Evolutionary conservation across 2,329 filamentous ascomycete species (phyloP).

Genomic region (Plectosphaerella plurivora): DNA sequence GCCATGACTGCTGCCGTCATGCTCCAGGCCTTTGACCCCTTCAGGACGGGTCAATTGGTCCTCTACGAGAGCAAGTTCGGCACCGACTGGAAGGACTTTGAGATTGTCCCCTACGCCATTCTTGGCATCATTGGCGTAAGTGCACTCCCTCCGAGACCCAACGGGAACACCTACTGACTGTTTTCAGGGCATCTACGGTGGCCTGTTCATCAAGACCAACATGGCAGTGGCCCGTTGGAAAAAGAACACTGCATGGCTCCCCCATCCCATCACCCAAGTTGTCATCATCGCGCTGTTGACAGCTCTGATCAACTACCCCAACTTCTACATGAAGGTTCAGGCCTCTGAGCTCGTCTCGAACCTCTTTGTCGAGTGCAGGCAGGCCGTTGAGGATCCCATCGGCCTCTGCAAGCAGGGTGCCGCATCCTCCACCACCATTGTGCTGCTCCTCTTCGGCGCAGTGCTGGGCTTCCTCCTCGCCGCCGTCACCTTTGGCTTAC

Average conservation of each 20-base stretch:
- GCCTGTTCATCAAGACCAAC: slow-evolving; percentile 91
- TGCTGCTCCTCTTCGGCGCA: slow-evolving; percentile 77
- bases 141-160: slow-evolving; percentile 1
- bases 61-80: slow-evolving; percentile 94
- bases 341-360: slow-evolving; percentile 86
- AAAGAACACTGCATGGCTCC: slow-evolving; percentile 59
- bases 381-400: slow-evolving; percentile 78
- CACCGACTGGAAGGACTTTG: slow-evolving; percentile 89
- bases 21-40: slow-evolving; percentile 88
- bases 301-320: slow-evolving; percentile 88
- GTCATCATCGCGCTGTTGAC: slow-evolving; percentile 74
- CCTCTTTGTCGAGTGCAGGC: slow-evolving; percentile 86
- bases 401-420: slow-evolving; percentile 86
- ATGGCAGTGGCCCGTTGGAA: slow-evolving; percentile 83
- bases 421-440: slow-evolving; percentile 75
- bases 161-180: slow-evolving; percentile 8
- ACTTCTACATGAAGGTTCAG: slow-evolving; percentile 93
- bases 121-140: slow-evolving; percentile 75
- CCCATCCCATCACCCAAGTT: slow-evolving; percentile 76
- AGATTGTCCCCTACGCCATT: slow-evolving; percentile 81
- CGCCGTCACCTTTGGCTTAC: slow-evolving; percentile 84
- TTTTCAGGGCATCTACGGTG: slow-evolving; percentile 76
- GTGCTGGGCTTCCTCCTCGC: slow-evolving; percentile 81
- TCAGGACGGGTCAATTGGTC: slow-evolving; percentile 91
- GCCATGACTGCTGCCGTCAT: slow-evolving; percentile 98